Base-by-base conservation (phyloP, 2,329 filamentous ascomycete species). In the Setomelanomma holmii region DNA sequence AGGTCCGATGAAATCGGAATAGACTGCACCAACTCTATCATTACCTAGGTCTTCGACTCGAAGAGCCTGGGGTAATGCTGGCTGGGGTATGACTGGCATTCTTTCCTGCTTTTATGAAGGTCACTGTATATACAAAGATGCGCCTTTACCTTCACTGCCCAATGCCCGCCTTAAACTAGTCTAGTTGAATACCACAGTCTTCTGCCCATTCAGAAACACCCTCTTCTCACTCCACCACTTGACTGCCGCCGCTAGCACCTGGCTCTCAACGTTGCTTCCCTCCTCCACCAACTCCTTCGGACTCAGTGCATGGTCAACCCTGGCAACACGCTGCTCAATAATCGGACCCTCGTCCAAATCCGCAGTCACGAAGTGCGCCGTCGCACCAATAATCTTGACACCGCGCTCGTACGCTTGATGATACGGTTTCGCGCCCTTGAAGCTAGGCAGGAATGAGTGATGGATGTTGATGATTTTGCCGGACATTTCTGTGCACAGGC, bases 381-480 rank as follows among this genome's bases (percentile, higher is more conserved):
- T 92, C 20, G 90, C 90, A 53, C 90, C 90, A 51, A 93, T 92
- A 64, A 95, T 93, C 83, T 95, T 95, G 61, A 95, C 90, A 54
- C 90, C 90, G 22, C 90, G 85, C 58, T 93, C 90, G 71, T 89
- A 93, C 6, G 90, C 90, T 80, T 95, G 90, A 75, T 93, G 90
- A 76, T 95, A 95, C 3, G 90, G 90, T 77, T 91, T 91, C 23
- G 90, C 90, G 55, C 90, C 90, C 82, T 95, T 95, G 84, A 95
- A 95, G 8, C 84, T 88, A 0, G 90, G 90, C 81, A 95, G 75
- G 84, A 95, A 95, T 63, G 85, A 89, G 79, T 95, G 90, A 78
- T 95, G 90, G 76, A 95, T 93, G 79, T 95, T 95, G 87, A 95
- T 93, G 78, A 95, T 95, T 72, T 86, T 87, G 52, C 90, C 90